Evolutionary conservation across 192 early-diverging fungal genomes (phyloP).

Genomic region (Coemansia sp.): DNA sequence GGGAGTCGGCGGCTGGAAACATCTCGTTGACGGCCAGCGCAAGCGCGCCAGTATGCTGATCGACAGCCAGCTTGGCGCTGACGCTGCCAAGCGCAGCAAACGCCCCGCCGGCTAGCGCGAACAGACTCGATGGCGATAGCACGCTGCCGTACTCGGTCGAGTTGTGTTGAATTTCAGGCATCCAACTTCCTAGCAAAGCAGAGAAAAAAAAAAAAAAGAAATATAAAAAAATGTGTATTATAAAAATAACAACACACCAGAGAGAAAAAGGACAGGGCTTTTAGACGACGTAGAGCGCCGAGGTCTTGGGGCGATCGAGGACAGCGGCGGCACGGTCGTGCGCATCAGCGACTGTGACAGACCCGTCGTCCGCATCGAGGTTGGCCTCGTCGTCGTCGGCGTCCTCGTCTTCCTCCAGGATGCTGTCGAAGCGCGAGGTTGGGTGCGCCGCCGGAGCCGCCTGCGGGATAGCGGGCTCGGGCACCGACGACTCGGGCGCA

Average conservation of each 20-base stretch:
- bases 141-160: conserved; percentile 17
- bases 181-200: not conserved
- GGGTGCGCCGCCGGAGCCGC: conserved; percentile 46
- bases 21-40: conserved; percentile 13
- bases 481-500: not conserved
- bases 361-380: conserved; percentile 13
- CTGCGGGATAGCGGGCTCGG: not conserved
- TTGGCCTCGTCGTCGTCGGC: conserved; percentile 40
- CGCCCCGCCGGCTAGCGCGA: conserved; percentile 62
- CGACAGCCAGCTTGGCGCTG: conserved; percentile 78
- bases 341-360: conserved; percentile 1
- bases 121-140: conserved; percentile 33
- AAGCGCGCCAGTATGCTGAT: conserved; percentile 13
- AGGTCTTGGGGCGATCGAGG: not conserved
- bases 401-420: conserved; percentile 55
- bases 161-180: conserved; percentile 41
- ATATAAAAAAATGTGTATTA: not conserved
- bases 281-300: conserved; percentile 4
- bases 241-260: not conserved
- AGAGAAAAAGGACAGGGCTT: not conserved
- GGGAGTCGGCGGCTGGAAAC: conserved; percentile 12
- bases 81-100: conserved; percentile 80
- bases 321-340: not conserved
- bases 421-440: conserved; percentile 55
- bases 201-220: not conserved